Evolutionary conservation across 192 early-diverging fungal genomes (phyloP).

Genomic region (Coemansia sp.): DNA sequence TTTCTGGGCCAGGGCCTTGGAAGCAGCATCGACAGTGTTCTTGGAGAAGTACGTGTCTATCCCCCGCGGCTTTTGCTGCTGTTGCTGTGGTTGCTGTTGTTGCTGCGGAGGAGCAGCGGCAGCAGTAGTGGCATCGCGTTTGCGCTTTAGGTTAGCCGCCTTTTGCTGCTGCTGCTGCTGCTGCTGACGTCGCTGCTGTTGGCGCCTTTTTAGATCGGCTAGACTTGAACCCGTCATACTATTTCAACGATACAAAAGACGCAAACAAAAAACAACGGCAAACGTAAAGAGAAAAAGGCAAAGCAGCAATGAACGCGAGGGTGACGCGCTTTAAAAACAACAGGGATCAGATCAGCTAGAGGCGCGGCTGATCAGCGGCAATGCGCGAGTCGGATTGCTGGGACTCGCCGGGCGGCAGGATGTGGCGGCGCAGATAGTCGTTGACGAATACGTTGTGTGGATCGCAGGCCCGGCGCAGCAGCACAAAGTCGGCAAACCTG

Average conservation of each 20-base stretch:
- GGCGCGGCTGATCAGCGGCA: neutral
- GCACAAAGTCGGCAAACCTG: conserved; percentile 58
- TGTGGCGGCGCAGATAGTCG: conserved; percentile 63
- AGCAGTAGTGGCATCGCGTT: conserved; percentile 9
- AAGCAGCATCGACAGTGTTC: neutral
- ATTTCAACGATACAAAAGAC: neutral
- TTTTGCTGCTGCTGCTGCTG: conserved; percentile 19
- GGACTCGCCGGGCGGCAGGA: conserved; percentile 42
- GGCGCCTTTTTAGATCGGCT: conserved; percentile 37
- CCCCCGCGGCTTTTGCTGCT: conserved; percentile 1
- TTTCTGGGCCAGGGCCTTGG: neutral
- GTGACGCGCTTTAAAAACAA: conserved; percentile 1
- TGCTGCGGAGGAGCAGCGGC: neutral
- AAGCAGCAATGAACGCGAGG: neutral
- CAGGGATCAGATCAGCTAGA: neutral
- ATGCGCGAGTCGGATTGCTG: neutral
- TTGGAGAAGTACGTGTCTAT: conserved; percentile 18
- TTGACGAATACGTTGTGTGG: conserved; percentile 71
- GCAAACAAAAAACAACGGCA: neutral
- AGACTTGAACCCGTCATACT: conserved; percentile 18
- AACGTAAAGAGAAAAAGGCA: conserved; percentile 1
- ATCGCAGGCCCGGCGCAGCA: conserved; percentile 58
- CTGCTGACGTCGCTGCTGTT: conserved; percentile 30
- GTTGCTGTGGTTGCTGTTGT: neutral
- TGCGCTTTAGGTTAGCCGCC: conserved; percentile 12